Evolutionary conservation across 495 filamentous ascomycete species (phyloP), one percentile per base, ranked within the genome.

Genomic region (Geoglossum glabrum): DNA sequence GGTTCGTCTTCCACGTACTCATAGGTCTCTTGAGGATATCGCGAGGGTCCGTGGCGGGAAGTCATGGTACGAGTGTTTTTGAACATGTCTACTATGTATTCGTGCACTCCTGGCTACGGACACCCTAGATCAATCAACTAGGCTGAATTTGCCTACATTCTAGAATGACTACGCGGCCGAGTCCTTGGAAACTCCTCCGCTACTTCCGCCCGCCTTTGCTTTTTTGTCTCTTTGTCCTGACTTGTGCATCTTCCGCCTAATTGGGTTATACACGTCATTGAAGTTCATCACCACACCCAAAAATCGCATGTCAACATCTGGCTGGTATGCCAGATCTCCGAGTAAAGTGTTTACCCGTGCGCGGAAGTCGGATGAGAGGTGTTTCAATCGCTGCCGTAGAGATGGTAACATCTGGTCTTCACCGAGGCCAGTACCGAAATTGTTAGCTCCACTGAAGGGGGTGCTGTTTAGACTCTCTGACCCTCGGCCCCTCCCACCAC

Each of bases 241-340:
- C 28, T 52, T 52, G 28, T 52, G 49, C 5, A 26, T 67, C 67
- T 81, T 76, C 68, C 79, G 73, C 59, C 79, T 76, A 47, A 79
- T 76, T 3, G 85, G 84, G 68, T 84, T 75, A 70, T 96, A 96
- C 8, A 95, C 87, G 68, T 96, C 90, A 68, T 99, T 99, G 67
- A 99, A 99, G 66, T 96, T 99, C 87, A 99, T 94, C 23, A 90
- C 85, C 51, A 95, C 86, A 10, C 85, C 93, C 60, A 99, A 72
- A 72, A 96, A 94, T 45, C 90, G 78, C 85, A 99, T 89, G 63
- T 97, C 92, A 59, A 86, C 81, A 68, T 98, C 93, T 13, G 89
- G 85, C 71, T 97, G 93, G 65, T 92, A 87, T 9, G 86, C 81
- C 59, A 99, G 67, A 69, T 97, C 93, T 10, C 89, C 87, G 33